These are phyloP conservation scores for Suillus bovinus DNA, from an alignment of 768 basidiomycete species.

Conservation along the genomic window DNA sequence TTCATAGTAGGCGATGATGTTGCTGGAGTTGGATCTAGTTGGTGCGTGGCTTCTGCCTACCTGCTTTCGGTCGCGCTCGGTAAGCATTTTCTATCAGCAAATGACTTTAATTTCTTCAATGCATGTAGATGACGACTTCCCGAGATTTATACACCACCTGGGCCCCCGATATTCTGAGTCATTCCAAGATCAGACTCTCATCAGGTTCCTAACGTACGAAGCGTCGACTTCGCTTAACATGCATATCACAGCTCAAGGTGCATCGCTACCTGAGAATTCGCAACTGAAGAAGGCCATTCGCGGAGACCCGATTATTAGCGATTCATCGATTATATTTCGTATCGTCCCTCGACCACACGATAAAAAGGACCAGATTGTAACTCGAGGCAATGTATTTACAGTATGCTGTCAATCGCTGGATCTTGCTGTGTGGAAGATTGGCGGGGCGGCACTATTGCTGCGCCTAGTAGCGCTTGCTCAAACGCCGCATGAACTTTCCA, in stretches of 20 bases:
- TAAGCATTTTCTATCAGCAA: conserved; percentile 24
- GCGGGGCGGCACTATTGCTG: conserved; percentile 75
- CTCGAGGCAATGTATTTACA: conserved; percentile 56
- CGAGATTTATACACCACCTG: conserved; percentile 76
- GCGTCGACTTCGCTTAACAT: conserved; percentile 84
- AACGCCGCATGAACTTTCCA: conserved; percentile 77
- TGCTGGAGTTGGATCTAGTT: conserved; percentile 38
- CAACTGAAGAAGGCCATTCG: conserved; percentile 40
- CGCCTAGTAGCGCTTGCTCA: conserved; percentile 75
- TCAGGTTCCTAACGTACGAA: conserved; percentile 82
- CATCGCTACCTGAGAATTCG: conserved; percentile 36
- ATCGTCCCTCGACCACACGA: conserved; percentile 30
- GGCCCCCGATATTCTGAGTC: conserved; percentile 76
- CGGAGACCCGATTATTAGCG: conserved; percentile 41
- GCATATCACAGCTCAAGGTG: conserved; percentile 58
- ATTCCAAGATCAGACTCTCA: conserved; percentile 70
- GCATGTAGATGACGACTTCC: conserved; percentile 61
- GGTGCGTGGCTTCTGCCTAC: conserved; percentile 71
- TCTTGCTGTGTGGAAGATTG: conserved; percentile 76
- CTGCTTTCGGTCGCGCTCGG: conserved; percentile 60
- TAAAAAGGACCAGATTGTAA: neutral
- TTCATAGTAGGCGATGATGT: conserved; percentile 61
- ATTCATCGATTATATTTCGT: conserved; percentile 42
- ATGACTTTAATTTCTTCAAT: conserved; percentile 17
- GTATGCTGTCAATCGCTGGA: conserved; percentile 70